Conservation (phyloP, 2,329 filamentous ascomycete species). For the Cryphonectria japonica region DNA sequence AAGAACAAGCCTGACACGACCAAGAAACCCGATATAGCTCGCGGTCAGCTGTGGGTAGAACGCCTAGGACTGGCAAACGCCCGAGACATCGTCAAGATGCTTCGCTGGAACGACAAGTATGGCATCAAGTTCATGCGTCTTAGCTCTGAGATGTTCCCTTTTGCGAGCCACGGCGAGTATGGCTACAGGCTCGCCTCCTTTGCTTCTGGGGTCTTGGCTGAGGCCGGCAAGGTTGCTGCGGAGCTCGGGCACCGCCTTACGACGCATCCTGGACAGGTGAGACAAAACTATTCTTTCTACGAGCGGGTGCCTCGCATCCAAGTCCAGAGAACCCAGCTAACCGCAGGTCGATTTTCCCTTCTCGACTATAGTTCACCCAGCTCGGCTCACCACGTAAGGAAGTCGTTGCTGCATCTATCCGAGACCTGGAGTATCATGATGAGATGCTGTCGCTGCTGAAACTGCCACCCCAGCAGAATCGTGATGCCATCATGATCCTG, state of each 20-base stretch:
- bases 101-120: conserved; percentile 90
- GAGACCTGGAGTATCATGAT: conserved; percentile 86
- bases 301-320: neutral
- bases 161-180: conserved; percentile 85
- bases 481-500: conserved; percentile 90
- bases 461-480: conserved; percentile 76
- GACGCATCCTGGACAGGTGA: conserved; percentile 80
- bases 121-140: conserved; percentile 91
- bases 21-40: conserved; percentile 65
- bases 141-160: conserved; percentile 96
- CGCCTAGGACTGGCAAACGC: conserved; percentile 80
- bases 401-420: conserved; percentile 75
- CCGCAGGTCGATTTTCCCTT: neutral
- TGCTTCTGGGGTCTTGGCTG: conserved; percentile 74
- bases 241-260: conserved; percentile 83
- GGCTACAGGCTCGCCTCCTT: conserved; percentile 86
- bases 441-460: conserved; percentile 80
- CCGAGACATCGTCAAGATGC: conserved; percentile 80
- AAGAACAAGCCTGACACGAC: conserved; percentile 85
- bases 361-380: conserved; percentile 72
- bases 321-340: neutral
- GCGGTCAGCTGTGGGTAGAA: conserved; percentile 76
- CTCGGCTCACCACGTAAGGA: conserved; percentile 79
- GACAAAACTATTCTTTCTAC: neutral
- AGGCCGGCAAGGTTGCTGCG: conserved; percentile 76